Evolutionary conservation across 2,329 filamentous ascomycete genomes (phyloP).

Genomic region (Fusarium sp.): DNA sequence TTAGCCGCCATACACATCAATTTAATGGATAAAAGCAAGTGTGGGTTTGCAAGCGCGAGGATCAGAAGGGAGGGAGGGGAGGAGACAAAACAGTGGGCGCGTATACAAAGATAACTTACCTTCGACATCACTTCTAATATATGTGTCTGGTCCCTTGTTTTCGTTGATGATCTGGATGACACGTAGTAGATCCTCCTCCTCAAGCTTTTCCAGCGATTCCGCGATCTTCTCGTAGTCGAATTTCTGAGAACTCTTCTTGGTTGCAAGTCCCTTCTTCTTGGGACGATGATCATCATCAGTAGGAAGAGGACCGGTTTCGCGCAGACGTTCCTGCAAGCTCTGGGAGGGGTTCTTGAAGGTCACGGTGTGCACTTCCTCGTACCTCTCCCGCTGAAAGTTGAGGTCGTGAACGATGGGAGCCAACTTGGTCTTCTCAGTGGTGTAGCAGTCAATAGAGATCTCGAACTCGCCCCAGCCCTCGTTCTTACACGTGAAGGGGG

Average conservation of each 20-base stretch:
- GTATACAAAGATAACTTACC: conserved; percentile 69
- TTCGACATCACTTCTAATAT: conserved; percentile 97
- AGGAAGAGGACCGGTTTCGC: conserved; percentile 87
- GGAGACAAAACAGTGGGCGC: neutral
- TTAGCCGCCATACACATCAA: conserved; percentile 55
- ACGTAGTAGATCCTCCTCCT: conserved; percentile 92
- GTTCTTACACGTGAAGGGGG: conserved; percentile 90
- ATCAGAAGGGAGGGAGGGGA: neutral
- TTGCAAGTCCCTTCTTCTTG: conserved; percentile 72
- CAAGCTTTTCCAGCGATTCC: conserved; percentile 87
- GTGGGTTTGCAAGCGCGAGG: neutral
- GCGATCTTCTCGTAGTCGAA: conserved; percentile 96
- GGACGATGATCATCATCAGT: conserved; percentile 74
- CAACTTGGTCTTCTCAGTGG: conserved; percentile 88
- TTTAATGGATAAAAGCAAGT: conserved; percentile 42
- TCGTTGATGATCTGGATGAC: conserved; percentile 99
- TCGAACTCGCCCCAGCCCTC: conserved; percentile 99
- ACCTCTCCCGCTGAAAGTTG: conserved; percentile 85
- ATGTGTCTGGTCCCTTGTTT: conserved; percentile 93
- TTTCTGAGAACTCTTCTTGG: conserved; percentile 82
- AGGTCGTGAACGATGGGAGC: conserved; percentile 83
- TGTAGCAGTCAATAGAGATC: conserved; percentile 86
- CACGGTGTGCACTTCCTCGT: conserved; percentile 85
- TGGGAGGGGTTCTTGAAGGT: conserved; percentile 94
- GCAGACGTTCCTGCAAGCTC: conserved; percentile 81